Evolutionary conservation across 1,284 basidiomycete species (phyloP), one percentile per base, ranked within the genome.

Genomic region (Coniferiporia weirii): DNA sequence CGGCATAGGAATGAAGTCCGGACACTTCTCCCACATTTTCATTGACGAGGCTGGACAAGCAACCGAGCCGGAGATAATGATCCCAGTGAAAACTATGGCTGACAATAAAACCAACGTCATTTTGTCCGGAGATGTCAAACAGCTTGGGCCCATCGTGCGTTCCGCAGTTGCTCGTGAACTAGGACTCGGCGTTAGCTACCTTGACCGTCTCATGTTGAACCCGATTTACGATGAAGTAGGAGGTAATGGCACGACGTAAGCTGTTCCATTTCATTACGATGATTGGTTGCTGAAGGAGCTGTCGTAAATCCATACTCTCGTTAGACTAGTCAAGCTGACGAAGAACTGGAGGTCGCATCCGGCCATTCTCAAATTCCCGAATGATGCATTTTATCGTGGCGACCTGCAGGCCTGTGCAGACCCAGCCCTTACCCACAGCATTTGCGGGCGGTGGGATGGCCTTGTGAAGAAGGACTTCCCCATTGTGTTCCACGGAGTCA

Each of bases 81-180:
- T 84, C 20, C 73, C 78, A 0, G 80, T 86, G 65, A 80, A 78
- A 67, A 79, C 75, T 4, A 74, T 84, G 70, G 78, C 79, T 0
- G 77, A 79, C 59, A 69, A 67, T 5, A 63, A 67, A 1, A 86
- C 84, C 0, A 83, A 83, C 59, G 67, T 86, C 32, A 66, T 85
- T 35, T 71, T 86, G 0, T 79, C 80, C 3, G 84, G 85, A 0
- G 85, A 87, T 64, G 81, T 79, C 0, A 80, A 82, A 65, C 84
- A 87, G 66, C 72, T 87, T 1, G 82, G 84, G 0, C 84, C 85
- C 0, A 79, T 85, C 61, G 77, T 87, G 62, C 75, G 79, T 4
- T 84, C 81, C 0, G 59, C 64, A 2, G 69, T 81, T 34, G 82
- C 81, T 1, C 68, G 75, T n/a, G 67, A 73, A 34, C 70, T 83